A percentile compares a stretch with the other conserved stretches of the same genome.
Conservation (phyloP, 306 rosid genomes). For the Vachellia collinsii region DNA sequence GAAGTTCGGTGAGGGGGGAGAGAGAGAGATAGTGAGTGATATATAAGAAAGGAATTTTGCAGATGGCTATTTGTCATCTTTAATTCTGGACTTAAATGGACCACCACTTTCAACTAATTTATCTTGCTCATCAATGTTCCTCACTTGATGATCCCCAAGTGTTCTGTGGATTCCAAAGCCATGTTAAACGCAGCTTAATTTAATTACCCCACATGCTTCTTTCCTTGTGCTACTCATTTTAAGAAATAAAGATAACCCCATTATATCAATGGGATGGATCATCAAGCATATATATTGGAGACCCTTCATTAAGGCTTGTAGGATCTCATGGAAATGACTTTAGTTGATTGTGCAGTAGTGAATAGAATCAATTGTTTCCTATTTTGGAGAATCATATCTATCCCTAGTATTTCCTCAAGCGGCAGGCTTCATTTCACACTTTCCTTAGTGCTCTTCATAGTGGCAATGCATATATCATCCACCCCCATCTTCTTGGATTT, state of each 20-base stretch:
- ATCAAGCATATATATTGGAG: background rate
- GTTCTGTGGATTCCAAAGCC: conserved; percentile 33
- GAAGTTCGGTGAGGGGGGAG: no score
- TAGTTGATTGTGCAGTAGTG: background rate
- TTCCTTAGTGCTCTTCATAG: conserved; percentile 30
- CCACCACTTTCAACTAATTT: conserved; percentile 53
- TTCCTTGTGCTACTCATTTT: background rate
- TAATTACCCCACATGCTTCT: conserved; percentile 13
- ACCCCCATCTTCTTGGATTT: conserved; percentile 53
- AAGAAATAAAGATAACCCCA: background rate
- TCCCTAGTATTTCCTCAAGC: background rate
- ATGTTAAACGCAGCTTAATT: conserved; percentile 12
- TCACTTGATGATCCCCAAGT: conserved; percentile 38
- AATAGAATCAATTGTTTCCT: background rate
- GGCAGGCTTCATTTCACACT: conserved; percentile 27
- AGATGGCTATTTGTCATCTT: conserved; percentile 36
- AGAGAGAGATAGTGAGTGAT: background rate
- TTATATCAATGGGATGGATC: background rate
- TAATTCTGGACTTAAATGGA: conserved; percentile 38
- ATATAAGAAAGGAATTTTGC: conserved; percentile 25
- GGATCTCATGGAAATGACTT: background rate
- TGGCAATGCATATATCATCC: background rate
- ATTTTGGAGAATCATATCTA: conserved; percentile 18
- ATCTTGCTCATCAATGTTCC: conserved; percentile 41
- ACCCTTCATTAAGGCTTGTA: background rate